phyloP scores from a whole-genome alignment of 805 yeast species.

The Yamadazyma sp. region DNA sequence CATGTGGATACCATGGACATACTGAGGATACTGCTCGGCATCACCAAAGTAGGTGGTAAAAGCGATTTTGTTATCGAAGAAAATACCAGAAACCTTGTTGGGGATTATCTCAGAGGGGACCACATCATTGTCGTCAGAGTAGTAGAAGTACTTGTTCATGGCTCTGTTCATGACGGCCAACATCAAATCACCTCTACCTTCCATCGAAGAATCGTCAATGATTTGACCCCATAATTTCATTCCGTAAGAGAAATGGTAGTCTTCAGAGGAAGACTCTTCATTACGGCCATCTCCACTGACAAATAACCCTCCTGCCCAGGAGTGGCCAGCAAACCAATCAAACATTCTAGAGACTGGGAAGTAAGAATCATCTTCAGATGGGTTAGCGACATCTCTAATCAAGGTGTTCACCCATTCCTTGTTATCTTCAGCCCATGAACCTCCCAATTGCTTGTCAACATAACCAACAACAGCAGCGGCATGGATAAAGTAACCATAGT shows the following conservation, averaged over 20 bases:
- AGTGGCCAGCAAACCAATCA: slow-evolving; percentile 77
- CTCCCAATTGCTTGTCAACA: slow-evolving; percentile 54
- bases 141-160: slow-evolving; percentile 54
- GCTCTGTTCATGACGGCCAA: slow-evolving; percentile 58
- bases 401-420: slow-evolving; percentile 59
- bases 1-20: slow-evolving; percentile 77
- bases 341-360: slow-evolving; percentile 74
- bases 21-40: slow-evolving; percentile 42
- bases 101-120: slow-evolving; percentile 53
- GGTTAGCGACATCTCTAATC: slow-evolving; percentile 69
- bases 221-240: slow-evolving; percentile 67
- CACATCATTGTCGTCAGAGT: slow-evolving; percentile 48
- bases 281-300: slow-evolving; percentile 73
- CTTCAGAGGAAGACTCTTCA: slow-evolving; percentile 74
- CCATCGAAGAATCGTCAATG: slow-evolving; percentile 55
- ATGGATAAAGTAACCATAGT: slow-evolving; percentile 79
- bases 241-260: slow-evolving; percentile 69
- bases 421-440: slow-evolving; percentile 51
- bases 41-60: slow-evolving; percentile 73
- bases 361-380: slow-evolving; percentile 50
- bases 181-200: slow-evolving; percentile 58
- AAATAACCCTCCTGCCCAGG: slow-evolving; percentile 75
- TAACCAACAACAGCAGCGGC: slow-evolving; percentile 80
- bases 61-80: slow-evolving; percentile 70
- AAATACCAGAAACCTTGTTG: slow-evolving; percentile 70